These are phyloP conservation scores for Raddia distichophylla DNA, from an alignment of 176 grass and related monocot genomes.

Conservation along the genomic window DNA sequence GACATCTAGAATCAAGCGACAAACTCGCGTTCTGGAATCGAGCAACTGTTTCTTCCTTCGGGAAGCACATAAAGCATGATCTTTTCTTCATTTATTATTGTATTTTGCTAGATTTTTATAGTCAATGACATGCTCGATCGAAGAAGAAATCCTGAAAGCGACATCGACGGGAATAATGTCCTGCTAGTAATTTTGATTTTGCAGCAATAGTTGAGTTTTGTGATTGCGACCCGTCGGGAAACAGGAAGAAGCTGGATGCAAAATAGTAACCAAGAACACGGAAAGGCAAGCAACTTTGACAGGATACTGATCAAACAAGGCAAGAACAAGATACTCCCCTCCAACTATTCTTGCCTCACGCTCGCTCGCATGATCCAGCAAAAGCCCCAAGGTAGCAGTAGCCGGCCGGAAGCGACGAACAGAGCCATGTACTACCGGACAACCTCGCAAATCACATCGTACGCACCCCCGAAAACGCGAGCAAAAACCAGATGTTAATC, in stretches of 20 bases:
- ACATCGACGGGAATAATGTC: neutral
- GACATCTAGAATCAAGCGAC: neutral
- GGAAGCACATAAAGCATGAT: neutral
- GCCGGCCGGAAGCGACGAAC: neutral
- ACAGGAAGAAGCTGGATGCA: neutral
- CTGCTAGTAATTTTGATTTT: neutral
- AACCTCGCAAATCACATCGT: slow-evolving; percentile 3
- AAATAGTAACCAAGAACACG: neutral
- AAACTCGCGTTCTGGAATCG: neutral
- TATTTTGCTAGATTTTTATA: neutral
- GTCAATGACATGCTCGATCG: neutral
- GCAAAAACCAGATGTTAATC: neutral
- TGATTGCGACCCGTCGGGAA: neutral
- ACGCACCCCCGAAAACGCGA: neutral
- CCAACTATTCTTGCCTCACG: neutral
- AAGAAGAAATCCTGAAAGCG: neutral
- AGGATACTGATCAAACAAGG: neutral
- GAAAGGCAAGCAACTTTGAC: neutral
- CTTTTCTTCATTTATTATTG: neutral
- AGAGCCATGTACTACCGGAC: neutral
- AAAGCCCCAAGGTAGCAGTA: neutral
- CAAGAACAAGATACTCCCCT: neutral
- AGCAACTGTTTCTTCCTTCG: neutral
- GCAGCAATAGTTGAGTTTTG: neutral
- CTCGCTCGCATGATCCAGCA: slow-evolving; percentile 15